Evolutionary conservation across 306 rosid species (phyloP).

Genomic region (Spatholobus suberectus): DNA sequence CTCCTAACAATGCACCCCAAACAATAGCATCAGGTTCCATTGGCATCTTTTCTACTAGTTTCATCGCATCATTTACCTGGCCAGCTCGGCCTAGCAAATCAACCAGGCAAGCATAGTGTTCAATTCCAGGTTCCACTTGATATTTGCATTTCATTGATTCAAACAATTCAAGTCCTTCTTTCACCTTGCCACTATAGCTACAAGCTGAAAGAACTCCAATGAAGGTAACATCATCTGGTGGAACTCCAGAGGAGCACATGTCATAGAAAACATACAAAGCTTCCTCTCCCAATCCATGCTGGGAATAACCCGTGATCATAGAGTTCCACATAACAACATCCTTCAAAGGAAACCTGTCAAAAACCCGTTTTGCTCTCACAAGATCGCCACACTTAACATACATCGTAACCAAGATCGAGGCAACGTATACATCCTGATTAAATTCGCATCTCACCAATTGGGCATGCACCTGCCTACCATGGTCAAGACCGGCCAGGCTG

Average conservation of each 20-base stretch:
- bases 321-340: conserved; percentile 75
- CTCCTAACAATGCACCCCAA: conserved; percentile 70
- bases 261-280: conserved; percentile 57
- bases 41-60: conserved; percentile 61
- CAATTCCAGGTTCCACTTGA: conserved; percentile 57
- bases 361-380: conserved; percentile 53
- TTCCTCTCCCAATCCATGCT: conserved; percentile 66
- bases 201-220: conserved; percentile 75
- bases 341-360: conserved; percentile 54
- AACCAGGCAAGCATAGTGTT: conserved; percentile 72
- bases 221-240: conserved; percentile 63
- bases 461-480: conserved; percentile 61
- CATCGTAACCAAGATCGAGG: conserved; percentile 63
- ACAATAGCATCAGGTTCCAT: conserved; percentile 71
- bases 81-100: conserved; percentile 73
- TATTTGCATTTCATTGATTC: conserved; percentile 57
- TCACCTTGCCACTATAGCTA: conserved; percentile 61
- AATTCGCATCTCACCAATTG: conserved; percentile 52
- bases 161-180: conserved; percentile 55
- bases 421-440: conserved; percentile 60
- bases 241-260: conserved; percentile 58
- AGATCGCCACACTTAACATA: conserved; percentile 69
- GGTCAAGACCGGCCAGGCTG: conserved; percentile 61
- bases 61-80: conserved; percentile 62
- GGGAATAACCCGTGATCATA: conserved; percentile 72